Percentiles rank a stretch among this genome's conserved stretches.
phyloP scores from a whole-genome alignment of 495 filamentous ascomycete genomes.

The Hyaloscypha variabilis region DNA sequence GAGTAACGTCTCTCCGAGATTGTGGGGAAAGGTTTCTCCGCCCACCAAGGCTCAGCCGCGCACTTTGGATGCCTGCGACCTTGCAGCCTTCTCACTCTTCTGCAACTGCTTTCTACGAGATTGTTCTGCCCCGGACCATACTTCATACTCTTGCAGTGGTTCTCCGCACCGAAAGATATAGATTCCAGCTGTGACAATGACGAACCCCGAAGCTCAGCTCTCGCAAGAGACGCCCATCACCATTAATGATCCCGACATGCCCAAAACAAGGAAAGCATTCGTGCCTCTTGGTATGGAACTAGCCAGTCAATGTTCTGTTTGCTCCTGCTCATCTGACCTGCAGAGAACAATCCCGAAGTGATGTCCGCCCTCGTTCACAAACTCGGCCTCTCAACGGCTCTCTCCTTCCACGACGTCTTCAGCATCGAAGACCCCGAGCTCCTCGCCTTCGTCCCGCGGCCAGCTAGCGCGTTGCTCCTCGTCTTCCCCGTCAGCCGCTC shows the following conservation, averaged over 20 bases:
- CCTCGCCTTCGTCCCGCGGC: conserved; percentile 80
- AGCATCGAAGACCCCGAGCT: conserved; percentile 78
- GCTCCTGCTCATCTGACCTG: neutral
- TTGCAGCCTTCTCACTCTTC: neutral
- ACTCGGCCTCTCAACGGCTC: conserved; percentile 67
- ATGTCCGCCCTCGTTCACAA: conserved; percentile 75
- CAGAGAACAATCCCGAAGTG: conserved; percentile 70
- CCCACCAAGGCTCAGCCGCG: neutral
- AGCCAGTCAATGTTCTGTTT: neutral
- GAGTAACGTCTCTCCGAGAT: neutral
- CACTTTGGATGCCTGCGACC: neutral
- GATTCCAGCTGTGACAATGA: too few species aligned
- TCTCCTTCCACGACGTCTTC: conserved; percentile 83
- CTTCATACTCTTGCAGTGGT: too few species aligned
- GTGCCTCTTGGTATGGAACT: conserved; percentile 39
- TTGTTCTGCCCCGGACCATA: neutral
- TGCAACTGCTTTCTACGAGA: neutral
- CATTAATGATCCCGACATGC: conserved; percentile 27
- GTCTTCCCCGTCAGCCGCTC: conserved; percentile 77
- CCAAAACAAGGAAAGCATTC: conserved; percentile 38
- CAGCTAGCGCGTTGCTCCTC: conserved; percentile 78
- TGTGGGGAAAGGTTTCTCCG: neutral
- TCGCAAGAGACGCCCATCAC: neutral
- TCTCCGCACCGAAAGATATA: too few species aligned
- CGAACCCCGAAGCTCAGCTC: neutral